Evolutionary conservation across 306 rosid genomes (phyloP).

Genomic region (Vigna mungo): DNA sequence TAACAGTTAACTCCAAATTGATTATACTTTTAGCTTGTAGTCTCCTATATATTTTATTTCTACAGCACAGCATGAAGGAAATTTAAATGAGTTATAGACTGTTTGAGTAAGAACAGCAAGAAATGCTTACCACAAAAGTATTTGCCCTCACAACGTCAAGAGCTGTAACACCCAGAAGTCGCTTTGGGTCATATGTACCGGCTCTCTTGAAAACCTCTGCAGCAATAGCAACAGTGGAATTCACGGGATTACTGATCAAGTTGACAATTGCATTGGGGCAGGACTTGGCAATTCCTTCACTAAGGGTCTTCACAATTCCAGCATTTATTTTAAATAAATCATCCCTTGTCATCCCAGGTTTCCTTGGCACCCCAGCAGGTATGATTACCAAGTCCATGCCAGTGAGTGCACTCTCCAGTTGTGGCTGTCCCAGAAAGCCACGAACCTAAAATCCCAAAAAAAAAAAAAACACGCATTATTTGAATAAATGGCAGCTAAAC

Average conservation of each 20-base stretch:
- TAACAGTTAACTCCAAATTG: not conserved
- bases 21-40: not conserved
- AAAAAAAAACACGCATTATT: constrained; percentile 1
- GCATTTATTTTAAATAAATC: constrained; percentile 94
- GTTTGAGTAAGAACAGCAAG: constrained; percentile 18
- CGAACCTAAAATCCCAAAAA: constrained; percentile 67
- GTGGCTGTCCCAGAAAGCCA: constrained; percentile 82
- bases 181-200: constrained; percentile 88
- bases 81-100: constrained; percentile 6
- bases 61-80: constrained; percentile 1
- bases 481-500: constrained; percentile 27
- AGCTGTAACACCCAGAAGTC: constrained; percentile 89
- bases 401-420: constrained; percentile 87
- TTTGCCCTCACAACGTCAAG: constrained; percentile 96
- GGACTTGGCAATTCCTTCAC: constrained; percentile 80
- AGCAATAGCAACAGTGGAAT: constrained; percentile 93
- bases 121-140: constrained; percentile 83
- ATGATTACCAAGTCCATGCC: constrained; percentile 89
- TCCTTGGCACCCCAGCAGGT: constrained; percentile 95
- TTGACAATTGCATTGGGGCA: constrained; percentile 92
- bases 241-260: constrained; percentile 97
- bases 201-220: constrained; percentile 97
- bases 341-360: constrained; percentile 99
- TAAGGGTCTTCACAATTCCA: constrained; percentile 88
- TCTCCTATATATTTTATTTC: constrained; percentile 13